Base-by-base conservation (phyloP, 257 asterid species). In the Ocimum tenuiflorum region DNA sequence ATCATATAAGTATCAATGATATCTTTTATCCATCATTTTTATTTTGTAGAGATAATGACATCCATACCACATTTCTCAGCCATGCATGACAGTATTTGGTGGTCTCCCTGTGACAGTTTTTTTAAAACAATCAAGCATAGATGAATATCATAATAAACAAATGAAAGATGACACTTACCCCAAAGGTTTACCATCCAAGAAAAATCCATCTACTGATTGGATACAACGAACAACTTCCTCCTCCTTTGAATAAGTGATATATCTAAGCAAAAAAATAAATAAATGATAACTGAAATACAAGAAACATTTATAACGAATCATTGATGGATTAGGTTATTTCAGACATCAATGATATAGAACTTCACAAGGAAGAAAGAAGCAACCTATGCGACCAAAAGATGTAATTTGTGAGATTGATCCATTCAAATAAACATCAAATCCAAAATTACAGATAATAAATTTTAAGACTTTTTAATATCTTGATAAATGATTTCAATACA, bases 51-150 rank as follows among this genome's bases (percentile, higher is more conserved):
- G 46, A 72, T 38, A 24, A 29, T 17, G 45, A 52, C 62, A 45
- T 73, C 2, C 79, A 45, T 87, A 89, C 97, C 97, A 76, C 80
- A 67, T 82, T 87, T 76, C 95, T 83, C 76, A 89, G 75, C 96
- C 96, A 89, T 53, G 96, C 95, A 83, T 85, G 96, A 62, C 96
- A 89, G 65, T 87, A 89, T 77, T 89, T 89, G n/a, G 95, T 89
- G 35, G 96, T 89, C 61, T 95, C 97, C 91, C 99, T 92, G 86
- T 73, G 77, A 60, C 46, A 58, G 50, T 31, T 39, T 38, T 50
- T 27, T 77, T 68, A 60, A 68, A 51, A 72, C 69, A 43, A 24
- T 52, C 14, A 47, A 41, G 65, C 63, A 67, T 70, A 27, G 17
- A 23, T 52, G 13, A 15, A 51, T 7, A 39, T 27, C 31, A 31